These are phyloP conservation scores for Manihot esculenta DNA, from an alignment of 441 rosid genomes.

Conservation along the genomic window DNA sequence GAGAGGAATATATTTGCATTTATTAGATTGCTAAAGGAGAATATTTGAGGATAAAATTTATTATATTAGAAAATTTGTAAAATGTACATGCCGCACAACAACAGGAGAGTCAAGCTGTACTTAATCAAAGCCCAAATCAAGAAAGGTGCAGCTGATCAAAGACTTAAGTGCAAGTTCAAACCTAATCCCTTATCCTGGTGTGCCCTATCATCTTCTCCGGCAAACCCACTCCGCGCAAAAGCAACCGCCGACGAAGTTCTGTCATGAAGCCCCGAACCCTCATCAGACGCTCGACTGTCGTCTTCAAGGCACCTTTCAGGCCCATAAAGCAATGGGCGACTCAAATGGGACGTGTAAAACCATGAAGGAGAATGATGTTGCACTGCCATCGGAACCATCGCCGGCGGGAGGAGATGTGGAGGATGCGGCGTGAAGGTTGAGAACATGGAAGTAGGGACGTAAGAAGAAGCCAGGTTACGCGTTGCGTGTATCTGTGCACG, in stretches of 20 bases:
- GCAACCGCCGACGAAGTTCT: slow-evolving; percentile 31
- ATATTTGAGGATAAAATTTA: too few species aligned
- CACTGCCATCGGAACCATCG: slow-evolving; percentile 24
- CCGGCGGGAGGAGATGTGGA: slow-evolving; percentile 37
- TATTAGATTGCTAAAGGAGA: too few species aligned
- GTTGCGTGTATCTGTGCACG: slow-evolving; percentile 78
- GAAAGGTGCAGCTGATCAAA: slow-evolving; percentile 20
- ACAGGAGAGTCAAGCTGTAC: not conserved
- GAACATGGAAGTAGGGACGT: slow-evolving; percentile 57
- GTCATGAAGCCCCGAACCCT: slow-evolving; percentile 19
- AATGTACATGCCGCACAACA: not conserved
- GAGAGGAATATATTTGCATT: too few species aligned
- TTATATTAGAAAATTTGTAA: not conserved
- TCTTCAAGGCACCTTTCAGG: not conserved
- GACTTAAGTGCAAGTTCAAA: slow-evolving; percentile 61
- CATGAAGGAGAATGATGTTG: slow-evolving; percentile 21
- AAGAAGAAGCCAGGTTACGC: slow-evolving; percentile 58
- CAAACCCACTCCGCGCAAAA: slow-evolving; percentile 25
- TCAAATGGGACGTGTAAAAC: slow-evolving; percentile 27
- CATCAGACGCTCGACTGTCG: not conserved
- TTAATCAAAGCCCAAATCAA: slow-evolving; percentile 8
- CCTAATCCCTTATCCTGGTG: slow-evolving; percentile 44
- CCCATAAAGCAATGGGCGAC: slow-evolving; percentile 24
- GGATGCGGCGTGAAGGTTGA: slow-evolving; percentile 75
- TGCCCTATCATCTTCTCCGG: slow-evolving; percentile 29